Base-by-base conservation (phyloP, 495 filamentous ascomycete genomes). In the Talaromyces trachyspermus region DNA sequence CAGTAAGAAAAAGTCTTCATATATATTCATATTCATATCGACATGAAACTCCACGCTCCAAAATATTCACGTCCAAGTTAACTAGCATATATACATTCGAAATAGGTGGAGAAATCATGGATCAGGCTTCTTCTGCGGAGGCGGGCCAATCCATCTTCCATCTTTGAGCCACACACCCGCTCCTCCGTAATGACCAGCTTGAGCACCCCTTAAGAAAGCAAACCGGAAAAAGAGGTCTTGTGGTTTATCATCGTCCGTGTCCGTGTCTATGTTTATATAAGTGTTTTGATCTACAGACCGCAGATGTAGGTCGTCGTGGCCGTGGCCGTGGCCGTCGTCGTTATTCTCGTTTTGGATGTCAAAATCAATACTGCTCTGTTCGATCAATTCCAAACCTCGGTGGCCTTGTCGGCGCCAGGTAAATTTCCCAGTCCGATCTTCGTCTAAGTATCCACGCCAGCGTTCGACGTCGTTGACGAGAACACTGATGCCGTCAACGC, bases 391-490 rank as follows among this genome's bases (percentile, higher is more conserved):
- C 29, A 73, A 47, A 10, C 69, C 69, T 7, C 57, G 59, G 43
- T 69, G 66, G 10, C 69, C 69, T 52, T 68, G 68, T 10, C 69
- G 68, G 43, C 67, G 66, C 69, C 69, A 73, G 15, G 64, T 71
- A 29, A 73, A 73, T 41, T 69, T 65, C 3, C 69, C 68, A 5
- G 29, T 38, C 24, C 59, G 52, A 46, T 71, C 68, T 43, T 77
- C 72, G 40, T 76, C 72, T 2, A 74, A 48, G 49, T 77, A 89
- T 5, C 75, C 76, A 8, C 82, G 66, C 63, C 79, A 91, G 48
- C 90, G 70, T 62, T 98, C 92, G 0, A 98, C 92, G 51, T 98
- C 92, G 57, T 98, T 95, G 19, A 98, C 84, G 0, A 98, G 66
- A 14, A 96, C 79, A 49, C 86, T 91, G 14, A 97, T 72, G 0